Evolutionary conservation across 495 filamentous ascomycete genomes (phyloP), one percentile per base, ranked within the genome.

Genomic region (Sabuloglossum arenarium): DNA sequence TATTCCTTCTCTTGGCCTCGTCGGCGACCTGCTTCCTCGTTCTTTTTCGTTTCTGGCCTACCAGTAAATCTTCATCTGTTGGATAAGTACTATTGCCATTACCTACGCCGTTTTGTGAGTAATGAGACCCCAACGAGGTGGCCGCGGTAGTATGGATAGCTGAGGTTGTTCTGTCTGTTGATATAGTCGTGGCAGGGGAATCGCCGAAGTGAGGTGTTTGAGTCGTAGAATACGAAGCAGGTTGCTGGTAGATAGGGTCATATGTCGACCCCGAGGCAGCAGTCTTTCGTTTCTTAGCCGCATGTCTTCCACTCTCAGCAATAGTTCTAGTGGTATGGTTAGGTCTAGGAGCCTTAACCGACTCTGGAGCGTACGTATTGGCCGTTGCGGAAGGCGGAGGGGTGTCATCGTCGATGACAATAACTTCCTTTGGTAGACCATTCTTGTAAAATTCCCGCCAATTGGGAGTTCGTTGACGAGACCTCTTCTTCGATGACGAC

Each of bases 381-480:
- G 19, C 42, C 49, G 29, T 55, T 50, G 59, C 5, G 56, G 56
- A 24, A 34, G 50, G 45, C 19, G 34, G 19, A 6, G 82, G 79
- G 23, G 79, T 79, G n/a, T 84, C 81, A 69, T 95, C 90, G 62
- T 94, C 85, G 66, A 97, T 97, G 58, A 95, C 81, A 64, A 97
- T 95, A 65, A 97, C 78, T 68, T 95, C 89, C 65, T 89, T 85
- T 14, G 90, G 90, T 16, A 90, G 68, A 21, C 90, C 90, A 69
- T 95, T 93, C 66, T 85, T 86, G 68, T 94, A 97, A 65, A 94
- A 97, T 58, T 80, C 77, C 31, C 77, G 70, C 90, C 90, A 97
- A 71, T 97, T 80, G 57, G 85, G 82, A 59, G 76, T 74, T 60
- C 78, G 72, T n/a, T 76, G 75, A 50, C 76, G 72, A 49, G 75